These are phyloP conservation scores for Heimioporus sp. DNA, from an alignment of 768 basidiomycete species.

Conservation along the genomic window DNA sequence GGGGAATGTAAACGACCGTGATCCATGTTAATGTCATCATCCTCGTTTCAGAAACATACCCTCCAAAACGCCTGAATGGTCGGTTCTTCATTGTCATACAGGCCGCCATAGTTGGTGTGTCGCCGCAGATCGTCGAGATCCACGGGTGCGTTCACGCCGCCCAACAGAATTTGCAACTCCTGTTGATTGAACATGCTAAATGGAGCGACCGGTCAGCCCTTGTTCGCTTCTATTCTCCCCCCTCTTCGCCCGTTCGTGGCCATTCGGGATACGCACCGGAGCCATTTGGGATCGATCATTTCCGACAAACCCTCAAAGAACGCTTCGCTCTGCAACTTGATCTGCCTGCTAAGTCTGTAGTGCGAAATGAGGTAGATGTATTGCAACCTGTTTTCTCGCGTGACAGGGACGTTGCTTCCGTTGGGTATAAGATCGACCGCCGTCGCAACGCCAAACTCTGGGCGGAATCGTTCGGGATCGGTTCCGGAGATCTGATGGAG, in stretches of 20 bases:
- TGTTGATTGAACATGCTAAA: slow-evolving; percentile 95
- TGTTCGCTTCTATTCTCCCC: not conserved
- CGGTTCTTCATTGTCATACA: slow-evolving; percentile 65
- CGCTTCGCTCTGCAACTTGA: slow-evolving; percentile 75
- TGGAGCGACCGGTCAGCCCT: slow-evolving; percentile 8
- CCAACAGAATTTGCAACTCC: slow-evolving; percentile 89
- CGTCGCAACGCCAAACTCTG: slow-evolving; percentile 81
- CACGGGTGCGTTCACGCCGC: slow-evolving; percentile 82
- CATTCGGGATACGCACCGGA: slow-evolving; percentile 45
- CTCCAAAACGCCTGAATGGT: slow-evolving; percentile 86
- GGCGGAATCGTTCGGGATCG: not conserved
- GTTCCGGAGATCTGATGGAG: no score
- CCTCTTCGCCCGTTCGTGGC: not conserved
- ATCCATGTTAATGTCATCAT: not conserved
- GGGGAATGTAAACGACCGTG: not conserved
- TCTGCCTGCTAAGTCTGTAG: slow-evolving; percentile 86
- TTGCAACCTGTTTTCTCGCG: slow-evolving; percentile 82
- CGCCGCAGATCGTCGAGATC: slow-evolving; percentile 77
- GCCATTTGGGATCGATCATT: slow-evolving; percentile 89
- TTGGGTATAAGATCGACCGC: slow-evolving; percentile 77
- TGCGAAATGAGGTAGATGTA: slow-evolving; percentile 91
- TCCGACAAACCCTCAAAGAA: slow-evolving; percentile 93
- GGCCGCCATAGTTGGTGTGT: slow-evolving; percentile 81
- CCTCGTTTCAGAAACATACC: slow-evolving; percentile 36
- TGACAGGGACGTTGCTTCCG: slow-evolving; percentile 81